These are phyloP conservation scores for Elaeis oleifera DNA, from an alignment of 202 grass and related monocot genomes.

Conservation along the genomic window DNA sequence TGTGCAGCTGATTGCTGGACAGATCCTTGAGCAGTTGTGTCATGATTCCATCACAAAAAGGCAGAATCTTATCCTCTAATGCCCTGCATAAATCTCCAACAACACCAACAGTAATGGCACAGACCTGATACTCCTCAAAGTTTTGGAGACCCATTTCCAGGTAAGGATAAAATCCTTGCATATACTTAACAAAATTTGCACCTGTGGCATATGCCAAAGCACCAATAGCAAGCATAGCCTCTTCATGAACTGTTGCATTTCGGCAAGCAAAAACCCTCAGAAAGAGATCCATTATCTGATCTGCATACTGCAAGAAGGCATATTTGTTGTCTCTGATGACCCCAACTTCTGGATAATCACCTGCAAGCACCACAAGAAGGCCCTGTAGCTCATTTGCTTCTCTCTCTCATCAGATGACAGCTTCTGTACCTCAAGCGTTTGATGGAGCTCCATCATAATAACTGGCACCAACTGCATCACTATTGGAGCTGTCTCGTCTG, in stretches of 20 bases:
- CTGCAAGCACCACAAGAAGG: conserved; percentile 80
- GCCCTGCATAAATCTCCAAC: conserved; percentile 84
- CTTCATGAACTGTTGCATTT: conserved; percentile 86
- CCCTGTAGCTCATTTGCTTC: conserved; percentile 77
- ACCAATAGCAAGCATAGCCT: conserved; percentile 93
- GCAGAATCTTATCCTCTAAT: conserved; percentile 83
- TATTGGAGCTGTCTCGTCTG: conserved; percentile 62
- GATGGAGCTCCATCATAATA: conserved; percentile 81
- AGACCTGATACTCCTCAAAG: conserved; percentile 94
- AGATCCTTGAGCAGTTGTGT: conserved; percentile 81
- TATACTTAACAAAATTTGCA: conserved; percentile 70
- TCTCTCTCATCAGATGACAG: conserved; percentile 78
- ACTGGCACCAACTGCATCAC: conserved; percentile 87
- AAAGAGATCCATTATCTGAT: conserved; percentile 94
- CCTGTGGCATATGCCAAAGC: conserved; percentile 84
- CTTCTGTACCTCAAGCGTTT: conserved; percentile 70
- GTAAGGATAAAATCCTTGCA: conserved; percentile 76
- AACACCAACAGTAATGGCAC: conserved; percentile 87
- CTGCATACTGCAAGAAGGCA: conserved; percentile 73
- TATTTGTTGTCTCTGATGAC: conserved; percentile 56
- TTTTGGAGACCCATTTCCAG: conserved; percentile 93
- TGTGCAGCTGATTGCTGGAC: conserved; percentile 75
- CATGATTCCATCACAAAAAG: conserved; percentile 82
- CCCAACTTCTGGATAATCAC: conserved; percentile 88
- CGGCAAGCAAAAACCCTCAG: conserved; percentile 74